Evolutionary conservation across 176 grass and related monocot species (phyloP), one percentile per base, ranked within the genome.

Genomic region (Areca catechu): DNA sequence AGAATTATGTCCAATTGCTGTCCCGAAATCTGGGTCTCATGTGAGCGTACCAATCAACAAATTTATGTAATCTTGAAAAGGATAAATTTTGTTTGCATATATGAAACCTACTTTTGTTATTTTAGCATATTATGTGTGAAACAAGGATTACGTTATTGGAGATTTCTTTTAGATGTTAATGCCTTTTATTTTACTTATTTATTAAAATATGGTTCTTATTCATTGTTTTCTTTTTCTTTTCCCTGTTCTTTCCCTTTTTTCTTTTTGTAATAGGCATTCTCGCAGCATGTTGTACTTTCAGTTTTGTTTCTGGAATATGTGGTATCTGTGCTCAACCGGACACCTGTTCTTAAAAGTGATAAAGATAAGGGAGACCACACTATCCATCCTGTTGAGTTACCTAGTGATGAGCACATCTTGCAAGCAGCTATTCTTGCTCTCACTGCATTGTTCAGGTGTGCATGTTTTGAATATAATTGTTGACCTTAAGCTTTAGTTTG

Each of bases 401-500:
- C 81, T 57, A 70, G 71, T 61, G 86, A 89, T 49, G 75, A 84
- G 61, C 81, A 77, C 61, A 75, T 83, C 79, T 65, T 87, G 67
- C 86, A 90, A 84, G 92, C 86, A 77, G 82, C 92, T 66, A 81
- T 81, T 74, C 85, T 97, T 80, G 86, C 86, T 74, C 76, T 97
- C 29, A 97, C 79, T 82, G 83, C 86, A 63, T 97, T 97, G 81
- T 58, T 97, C 57, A 97, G 92, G 92, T 96, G 66, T 52, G 48
- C 55, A 23, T 48, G 5, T 71, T 55, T 52, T 57, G 54, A 37
- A 71, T 79, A 18, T 74, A 72, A 57, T 78, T 70, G 61, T 65
- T 28, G 18, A 19, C 65, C 56, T 22, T 71, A 19, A 28, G 5
- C 20, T 28, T 30, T 48, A 51, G 9, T 16, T 0, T 27, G 30